These are phyloP conservation scores for Xylaria intraflava DNA, from an alignment of 495 filamentous ascomycete species.

Conservation along the genomic window DNA sequence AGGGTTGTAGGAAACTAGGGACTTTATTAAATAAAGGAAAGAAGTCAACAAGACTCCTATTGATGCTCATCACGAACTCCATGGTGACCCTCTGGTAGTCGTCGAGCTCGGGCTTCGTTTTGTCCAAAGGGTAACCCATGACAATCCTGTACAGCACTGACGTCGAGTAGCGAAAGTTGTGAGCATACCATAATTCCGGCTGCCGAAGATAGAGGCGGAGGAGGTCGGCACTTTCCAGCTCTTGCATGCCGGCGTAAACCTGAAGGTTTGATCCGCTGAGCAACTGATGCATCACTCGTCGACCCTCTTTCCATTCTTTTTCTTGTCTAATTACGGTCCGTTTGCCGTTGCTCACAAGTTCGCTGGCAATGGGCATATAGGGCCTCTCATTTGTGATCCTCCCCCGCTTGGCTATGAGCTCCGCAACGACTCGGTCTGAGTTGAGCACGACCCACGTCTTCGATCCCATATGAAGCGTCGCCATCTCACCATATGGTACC, in stretches of 20 bases:
- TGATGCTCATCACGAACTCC: conserved; percentile 19
- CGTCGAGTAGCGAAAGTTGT: conserved; percentile 40
- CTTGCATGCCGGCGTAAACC: conserved; percentile 33
- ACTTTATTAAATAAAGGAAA: conserved; percentile 30
- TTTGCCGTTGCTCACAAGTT: conserved; percentile 23
- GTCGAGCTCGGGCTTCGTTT: conserved; percentile 4
- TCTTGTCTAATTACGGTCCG: conserved; percentile 27
- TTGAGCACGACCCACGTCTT: conserved; percentile 33
- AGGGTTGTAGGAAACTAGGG: conserved; percentile 32
- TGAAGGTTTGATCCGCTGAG: conserved; percentile 30
- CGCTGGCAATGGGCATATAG: conserved; percentile 21
- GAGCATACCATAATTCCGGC: conserved; percentile 32
- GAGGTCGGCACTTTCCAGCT: conserved; percentile 35
- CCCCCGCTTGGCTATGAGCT: conserved; percentile 28
- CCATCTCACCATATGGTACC: conserved; percentile 18
- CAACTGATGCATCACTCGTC: conserved; percentile 37
- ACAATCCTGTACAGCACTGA: conserved; percentile 31
- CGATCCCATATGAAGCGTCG: conserved; percentile 18
- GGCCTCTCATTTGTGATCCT: conserved; percentile 24
- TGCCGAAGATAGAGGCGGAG: conserved; percentile 29
- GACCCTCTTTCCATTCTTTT: conserved; percentile 21
- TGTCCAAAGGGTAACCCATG: conserved; percentile 10
- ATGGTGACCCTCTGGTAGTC: conserved; percentile 1
- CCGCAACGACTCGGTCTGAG: conserved; percentile 26
- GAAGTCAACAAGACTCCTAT: conserved; percentile 28